Evolutionary conservation across 2,329 filamentous ascomycete genomes (phyloP).

Genomic region (Simplicillium sp.): DNA sequence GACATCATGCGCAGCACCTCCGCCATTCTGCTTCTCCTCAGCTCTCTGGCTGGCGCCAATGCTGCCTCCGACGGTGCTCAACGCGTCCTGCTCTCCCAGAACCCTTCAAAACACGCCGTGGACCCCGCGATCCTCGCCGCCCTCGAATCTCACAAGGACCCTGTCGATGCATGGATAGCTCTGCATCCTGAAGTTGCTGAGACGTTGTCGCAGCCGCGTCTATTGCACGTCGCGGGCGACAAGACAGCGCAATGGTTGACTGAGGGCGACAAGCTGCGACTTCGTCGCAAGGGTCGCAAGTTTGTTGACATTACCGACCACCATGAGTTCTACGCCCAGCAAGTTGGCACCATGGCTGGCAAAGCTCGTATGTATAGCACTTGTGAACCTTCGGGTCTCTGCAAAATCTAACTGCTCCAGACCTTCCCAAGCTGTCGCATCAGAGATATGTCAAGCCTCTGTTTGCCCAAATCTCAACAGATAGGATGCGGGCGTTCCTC

Average conservation of each 20-base stretch:
- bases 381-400: neutral
- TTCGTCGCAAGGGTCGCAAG: constrained; percentile 55
- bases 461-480: constrained; percentile 47
- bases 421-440: constrained; percentile 29
- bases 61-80: no score
- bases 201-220: constrained; percentile 30
- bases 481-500: constrained; percentile 56
- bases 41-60: no score
- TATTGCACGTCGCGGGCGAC: constrained; percentile 57
- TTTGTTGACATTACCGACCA: constrained; percentile 67
- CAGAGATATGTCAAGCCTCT: constrained; percentile 47
- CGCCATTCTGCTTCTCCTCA: no score
- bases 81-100: no score
- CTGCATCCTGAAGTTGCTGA: constrained; percentile 16
- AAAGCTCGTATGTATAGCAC: constrained; percentile 17
- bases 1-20: no score
- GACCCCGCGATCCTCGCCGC: constrained; percentile 14
- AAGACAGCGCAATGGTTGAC: constrained; percentile 57
- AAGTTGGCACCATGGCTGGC: constrained; percentile 13
- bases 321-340: constrained; percentile 33
- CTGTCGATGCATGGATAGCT: constrained; percentile 17
- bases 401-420: constrained; percentile 8
- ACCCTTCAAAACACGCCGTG: constrained; percentile 4
- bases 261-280: constrained; percentile 62
- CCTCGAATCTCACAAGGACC: constrained; percentile 15